These are phyloP conservation scores for Chaetomium sp. DNA, from an alignment of 2,329 filamentous ascomycete species.

Conservation along the genomic window DNA sequence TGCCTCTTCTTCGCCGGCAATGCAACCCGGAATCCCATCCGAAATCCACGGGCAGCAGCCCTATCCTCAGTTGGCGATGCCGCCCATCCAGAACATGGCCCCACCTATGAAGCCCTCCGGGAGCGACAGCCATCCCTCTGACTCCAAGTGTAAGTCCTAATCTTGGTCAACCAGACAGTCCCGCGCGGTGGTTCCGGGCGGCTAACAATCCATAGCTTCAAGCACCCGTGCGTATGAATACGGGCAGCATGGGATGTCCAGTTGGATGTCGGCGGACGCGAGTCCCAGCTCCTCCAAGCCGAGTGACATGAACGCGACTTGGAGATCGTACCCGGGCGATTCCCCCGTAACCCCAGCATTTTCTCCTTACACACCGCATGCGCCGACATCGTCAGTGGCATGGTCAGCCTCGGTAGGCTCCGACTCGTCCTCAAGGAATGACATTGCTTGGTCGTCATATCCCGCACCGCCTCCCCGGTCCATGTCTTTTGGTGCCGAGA, in stretches of 20 bases:
- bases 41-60: conserved; percentile 47
- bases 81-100: conserved; percentile 50
- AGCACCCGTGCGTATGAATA: conserved; percentile 45
- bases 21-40: conserved; percentile 46
- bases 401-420: conserved; percentile 46
- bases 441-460: conserved; percentile 50
- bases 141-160: conserved; percentile 48
- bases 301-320: conserved; percentile 48
- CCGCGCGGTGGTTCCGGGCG: conserved; percentile 1
- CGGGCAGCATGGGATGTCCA: conserved; percentile 42
- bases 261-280: conserved; percentile 51
- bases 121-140: conserved; percentile 44
- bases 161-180: background rate
- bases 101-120: conserved; percentile 46
- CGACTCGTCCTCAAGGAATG: conserved; percentile 47
- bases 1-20: conserved; percentile 53
- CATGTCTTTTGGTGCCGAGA: conserved; percentile 53
- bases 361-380: conserved; percentile 51
- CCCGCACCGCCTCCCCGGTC: conserved; percentile 48
- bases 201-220: conserved; percentile 42
- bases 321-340: conserved; percentile 54
- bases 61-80: conserved; percentile 49
- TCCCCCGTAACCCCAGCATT: conserved; percentile 54
- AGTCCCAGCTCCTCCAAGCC: conserved; percentile 47
- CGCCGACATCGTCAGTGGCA: conserved; percentile 41